Base-by-base conservation (phyloP, 225 moss, liverwort and hornwort species). In the Lunularia cruciata region DNA sequence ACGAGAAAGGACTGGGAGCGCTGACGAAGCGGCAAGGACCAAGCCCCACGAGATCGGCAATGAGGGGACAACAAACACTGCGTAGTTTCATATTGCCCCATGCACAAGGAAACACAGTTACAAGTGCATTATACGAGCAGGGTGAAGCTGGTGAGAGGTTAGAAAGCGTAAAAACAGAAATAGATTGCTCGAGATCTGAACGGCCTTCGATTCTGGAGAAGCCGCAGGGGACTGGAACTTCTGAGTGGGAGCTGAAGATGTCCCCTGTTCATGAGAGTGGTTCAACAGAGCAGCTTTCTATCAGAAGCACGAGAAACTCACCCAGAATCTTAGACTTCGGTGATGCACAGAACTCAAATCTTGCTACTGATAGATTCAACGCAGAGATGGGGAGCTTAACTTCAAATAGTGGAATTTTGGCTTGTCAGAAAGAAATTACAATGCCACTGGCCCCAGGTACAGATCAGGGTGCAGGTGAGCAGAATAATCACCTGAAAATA, bases 71-170 rank as follows among this genome's bases (percentile, higher is more conserved):
- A 36, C 60, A 22, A 9, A 60, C 60, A 3, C 11, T 60, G 10
- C 35, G 60, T 20, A 37, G 33, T 19, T 60, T 60, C 60, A 33
- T 60, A 20, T 60, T n/a, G 7, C 18, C 58, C 18, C 32, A 58
- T 18, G 13, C 34, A 18, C 19, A 19, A 37, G 28, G 32, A 34
- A 19, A 59, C 7, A 14, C 18, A 37, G 60, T 22, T 14, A 57
- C 31, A 8, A 23, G 22, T 42, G 30, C 23, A 6, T 2, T 14
- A 0, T 38, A 11, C 26, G 15, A 27, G 23, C 23, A 65, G 45
- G 45, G 6, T 16, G 28, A 11, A 10, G n/a, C 5, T 14, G 15
- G 42, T 15, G 0, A n/a, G 16, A 28, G 26, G 0, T 26, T 26
- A 19, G 28, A 14, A 4, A 11, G 5, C 14, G 8, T 45, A 16